Percentiles rank a stretch among this genome's conserved stretches.
Conservation (phyloP, 2,329 filamentous ascomycete genomes). For the Alternaria postmessia region DNA sequence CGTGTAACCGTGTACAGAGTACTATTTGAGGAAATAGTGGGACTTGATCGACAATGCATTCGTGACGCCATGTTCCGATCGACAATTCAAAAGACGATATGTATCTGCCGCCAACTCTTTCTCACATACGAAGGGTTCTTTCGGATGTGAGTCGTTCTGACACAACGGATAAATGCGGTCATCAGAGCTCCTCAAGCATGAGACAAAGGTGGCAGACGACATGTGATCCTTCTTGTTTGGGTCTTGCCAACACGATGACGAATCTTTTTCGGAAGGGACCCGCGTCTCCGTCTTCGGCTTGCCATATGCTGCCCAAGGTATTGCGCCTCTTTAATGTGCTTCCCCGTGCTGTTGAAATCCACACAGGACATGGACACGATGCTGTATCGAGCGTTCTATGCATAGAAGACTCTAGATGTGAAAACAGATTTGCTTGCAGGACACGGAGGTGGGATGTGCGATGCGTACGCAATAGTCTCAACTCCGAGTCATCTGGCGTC, state of each 20-base stretch:
- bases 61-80: conserved; percentile 14
- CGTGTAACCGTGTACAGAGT: conserved; percentile 3
- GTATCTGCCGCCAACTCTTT: conserved; percentile 5
- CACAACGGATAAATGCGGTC: conserved; percentile 1
- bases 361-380: background rate
- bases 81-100: conserved; percentile 11
- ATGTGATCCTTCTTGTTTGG: background rate
- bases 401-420: background rate
- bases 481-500: background rate
- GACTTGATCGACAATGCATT: conserved; percentile 4
- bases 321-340: background rate
- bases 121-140: background rate
- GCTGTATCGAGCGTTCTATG: background rate
- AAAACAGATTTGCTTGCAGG: background rate
- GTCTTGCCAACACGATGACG: conserved; percentile 4
- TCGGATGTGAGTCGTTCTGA: background rate
- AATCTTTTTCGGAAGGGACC: background rate
- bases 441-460: background rate
- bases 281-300: background rate
- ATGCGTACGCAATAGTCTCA: background rate
- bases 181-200: background rate
- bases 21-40: background rate
- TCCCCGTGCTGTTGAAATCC: background rate
- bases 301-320: background rate
- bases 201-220: conserved; percentile 8